phyloP scores from a whole-genome alignment of 2,329 filamentous ascomycete species.

The Zasmidium citrigriseum region DNA sequence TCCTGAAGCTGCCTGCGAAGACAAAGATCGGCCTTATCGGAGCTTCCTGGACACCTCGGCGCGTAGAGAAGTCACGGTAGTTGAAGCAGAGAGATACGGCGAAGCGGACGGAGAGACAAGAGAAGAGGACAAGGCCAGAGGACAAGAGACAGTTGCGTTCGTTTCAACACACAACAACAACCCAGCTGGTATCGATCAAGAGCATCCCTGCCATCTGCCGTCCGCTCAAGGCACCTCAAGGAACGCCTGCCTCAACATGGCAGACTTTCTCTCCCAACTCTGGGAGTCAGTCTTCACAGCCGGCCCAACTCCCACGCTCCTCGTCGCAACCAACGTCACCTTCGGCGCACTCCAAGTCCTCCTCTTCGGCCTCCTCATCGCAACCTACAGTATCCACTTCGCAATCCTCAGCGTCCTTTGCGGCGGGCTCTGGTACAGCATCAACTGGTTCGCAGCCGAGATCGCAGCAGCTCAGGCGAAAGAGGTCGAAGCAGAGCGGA shows the following conservation, averaged over 20 bases:
- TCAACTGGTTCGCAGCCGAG: conserved; percentile 93
- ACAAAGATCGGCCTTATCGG: neutral
- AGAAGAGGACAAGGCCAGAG: neutral
- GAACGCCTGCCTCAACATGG: conserved; percentile 31
- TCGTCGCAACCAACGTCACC: conserved; percentile 84
- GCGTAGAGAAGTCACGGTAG: neutral
- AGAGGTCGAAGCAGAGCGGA: conserved; percentile 52
- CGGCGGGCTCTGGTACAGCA: conserved; percentile 83
- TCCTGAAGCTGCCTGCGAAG: neutral
- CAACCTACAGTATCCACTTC: conserved; percentile 88
- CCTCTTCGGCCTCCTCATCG: conserved; percentile 72
- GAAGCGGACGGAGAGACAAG: neutral
- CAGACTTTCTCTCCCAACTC: conserved; percentile 68
- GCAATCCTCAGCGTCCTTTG: conserved; percentile 76
- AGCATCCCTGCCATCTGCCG: too few relatives aligned
- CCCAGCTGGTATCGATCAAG: neutral
- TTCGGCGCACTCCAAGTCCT: conserved; percentile 84
- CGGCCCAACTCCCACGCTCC: conserved; percentile 82
- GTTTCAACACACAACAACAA: neutral
- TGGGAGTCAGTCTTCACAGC: conserved; percentile 94
- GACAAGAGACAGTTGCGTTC: too few relatives aligned
- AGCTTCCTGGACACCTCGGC: neutral
- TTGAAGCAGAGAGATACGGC: neutral
- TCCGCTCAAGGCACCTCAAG: too few relatives aligned
- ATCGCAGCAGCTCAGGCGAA: conserved; percentile 49